These are phyloP conservation scores for Maudiozyma humilis DNA, from an alignment of 1,139 yeast species.

Conservation along the genomic window DNA sequence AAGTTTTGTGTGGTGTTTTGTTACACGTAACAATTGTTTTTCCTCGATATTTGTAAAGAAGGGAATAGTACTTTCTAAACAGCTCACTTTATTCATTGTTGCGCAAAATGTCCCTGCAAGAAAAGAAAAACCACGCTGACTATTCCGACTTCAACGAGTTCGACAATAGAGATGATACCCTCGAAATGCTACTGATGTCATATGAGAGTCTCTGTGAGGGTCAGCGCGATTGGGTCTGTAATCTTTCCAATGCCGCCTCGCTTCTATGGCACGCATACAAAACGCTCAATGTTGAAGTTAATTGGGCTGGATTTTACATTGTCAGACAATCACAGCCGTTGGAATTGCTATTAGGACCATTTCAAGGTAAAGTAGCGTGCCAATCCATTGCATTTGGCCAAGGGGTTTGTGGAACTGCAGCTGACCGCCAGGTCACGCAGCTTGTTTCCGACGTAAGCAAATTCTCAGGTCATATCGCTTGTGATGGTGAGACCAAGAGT, in stretches of 20 bases:
- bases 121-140: conserved; percentile 51
- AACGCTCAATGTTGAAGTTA: conserved; percentile 49
- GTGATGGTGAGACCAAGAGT: conserved; percentile 90
- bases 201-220: conserved; percentile 56
- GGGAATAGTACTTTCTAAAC: too few relatives aligned
- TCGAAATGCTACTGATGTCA: conserved; percentile 51
- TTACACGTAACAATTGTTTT: too few relatives aligned
- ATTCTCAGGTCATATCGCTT: conserved; percentile 91
- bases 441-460: conserved; percentile 66
- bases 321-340: conserved; percentile 20
- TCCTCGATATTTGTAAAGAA: too few relatives aligned
- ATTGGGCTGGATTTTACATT: conserved; percentile 93
- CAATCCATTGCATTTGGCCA: conserved; percentile 67
- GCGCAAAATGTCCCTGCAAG: background rate
- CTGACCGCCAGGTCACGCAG: conserved; percentile 49
- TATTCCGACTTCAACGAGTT: conserved; percentile 42
- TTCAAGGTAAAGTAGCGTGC: conserved; percentile 95
- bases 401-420: conserved; percentile 93
- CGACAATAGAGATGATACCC: conserved; percentile 44
- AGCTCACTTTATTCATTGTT: too few relatives aligned
- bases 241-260: conserved; percentile 77
- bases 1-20: too few relatives aligned
- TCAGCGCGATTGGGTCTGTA: conserved; percentile 79
- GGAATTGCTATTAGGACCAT: conserved; percentile 75
- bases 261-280: conserved; percentile 82